phyloP scores from a whole-genome alignment of 306 rosid species.

The Ceratonia siliqua region DNA sequence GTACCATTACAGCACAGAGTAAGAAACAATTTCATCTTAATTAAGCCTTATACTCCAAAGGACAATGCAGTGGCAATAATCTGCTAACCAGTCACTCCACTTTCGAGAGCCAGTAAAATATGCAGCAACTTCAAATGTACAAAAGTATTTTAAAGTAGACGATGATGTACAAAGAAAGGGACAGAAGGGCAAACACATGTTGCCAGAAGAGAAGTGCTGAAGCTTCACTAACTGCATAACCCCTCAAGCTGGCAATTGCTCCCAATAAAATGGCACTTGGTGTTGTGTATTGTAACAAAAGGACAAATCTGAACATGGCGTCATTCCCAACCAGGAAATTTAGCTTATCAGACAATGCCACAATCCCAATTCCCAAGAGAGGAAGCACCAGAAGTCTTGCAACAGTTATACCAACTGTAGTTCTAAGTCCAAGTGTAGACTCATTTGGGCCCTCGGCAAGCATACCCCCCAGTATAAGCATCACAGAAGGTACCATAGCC shows the following conservation, averaged over 20 bases:
- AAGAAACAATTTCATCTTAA: constrained; percentile 9
- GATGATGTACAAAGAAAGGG: constrained; percentile 67
- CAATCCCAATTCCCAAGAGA: constrained; percentile 70
- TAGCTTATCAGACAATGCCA: constrained; percentile 58
- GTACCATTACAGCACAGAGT: constrained; percentile 9
- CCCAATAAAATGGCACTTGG: constrained; percentile 90
- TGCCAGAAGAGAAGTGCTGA: constrained; percentile 94
- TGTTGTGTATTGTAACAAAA: constrained; percentile 79
- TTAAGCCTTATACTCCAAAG: neutral
- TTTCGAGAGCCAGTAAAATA: constrained; percentile 5
- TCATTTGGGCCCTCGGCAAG: constrained; percentile 91
- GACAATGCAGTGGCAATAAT: constrained; percentile 16
- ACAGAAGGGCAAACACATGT: constrained; percentile 77
- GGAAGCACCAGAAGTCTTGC: constrained; percentile 91
- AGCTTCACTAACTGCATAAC: constrained; percentile 88
- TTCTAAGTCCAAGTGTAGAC: constrained; percentile 71
- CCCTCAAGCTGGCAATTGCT: constrained; percentile 89
- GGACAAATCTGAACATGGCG: constrained; percentile 71
- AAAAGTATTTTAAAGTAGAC: constrained; percentile 63
- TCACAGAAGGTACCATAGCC: constrained; percentile 85
- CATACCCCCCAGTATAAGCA: constrained; percentile 92
- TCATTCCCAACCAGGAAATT: constrained; percentile 57
- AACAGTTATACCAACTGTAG: constrained; percentile 66
- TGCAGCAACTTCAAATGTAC: constrained; percentile 39
- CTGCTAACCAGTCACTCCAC: neutral